Evolutionary conservation across 108 stramenopile genomes (phyloP).

Genomic region (Epipyxis sp.): DNA sequence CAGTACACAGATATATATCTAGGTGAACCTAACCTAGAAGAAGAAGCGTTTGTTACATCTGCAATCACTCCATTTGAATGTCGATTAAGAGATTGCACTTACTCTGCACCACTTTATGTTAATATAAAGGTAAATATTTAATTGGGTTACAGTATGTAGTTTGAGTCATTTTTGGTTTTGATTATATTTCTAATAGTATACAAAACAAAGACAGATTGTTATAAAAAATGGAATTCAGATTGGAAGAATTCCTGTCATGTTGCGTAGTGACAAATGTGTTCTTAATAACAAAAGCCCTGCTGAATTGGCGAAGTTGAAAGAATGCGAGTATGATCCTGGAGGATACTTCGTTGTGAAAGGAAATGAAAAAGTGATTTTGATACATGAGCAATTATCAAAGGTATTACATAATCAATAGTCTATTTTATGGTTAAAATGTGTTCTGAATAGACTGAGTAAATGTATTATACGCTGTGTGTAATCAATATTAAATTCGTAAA

Average conservation of each 20-base stretch:
- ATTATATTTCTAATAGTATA: no score
- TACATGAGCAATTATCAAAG: constrained; percentile 97
- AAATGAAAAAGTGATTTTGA: constrained; percentile 91
- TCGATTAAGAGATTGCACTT: constrained; percentile 92
- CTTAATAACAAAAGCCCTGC: constrained; percentile 71
- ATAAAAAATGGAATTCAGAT: constrained; percentile 64
- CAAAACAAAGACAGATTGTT: constrained; percentile 83
- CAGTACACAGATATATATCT: constrained; percentile 91
- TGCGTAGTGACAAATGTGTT: constrained; percentile 75
- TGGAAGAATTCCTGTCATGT: constrained; percentile 85
- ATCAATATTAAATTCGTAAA: no score
- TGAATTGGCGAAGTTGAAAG: constrained; percentile 82
- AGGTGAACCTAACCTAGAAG: constrained; percentile 83
- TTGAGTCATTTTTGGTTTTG: no score
- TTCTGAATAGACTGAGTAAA: no score
- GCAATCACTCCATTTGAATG: constrained; percentile 86
- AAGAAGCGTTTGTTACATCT: constrained; percentile 73
- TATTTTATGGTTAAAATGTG: no score
- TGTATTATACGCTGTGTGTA: no score
- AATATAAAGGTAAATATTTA: no score
- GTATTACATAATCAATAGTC: neutral
- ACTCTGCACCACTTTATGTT: constrained; percentile 94
- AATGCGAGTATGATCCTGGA: constrained; percentile 98
- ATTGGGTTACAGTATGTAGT: no score
- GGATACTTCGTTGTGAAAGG: constrained; percentile 98